Percentiles rank a stretch among this genome's conserved stretches.
Conservation (phyloP, 2,329 filamentous ascomycete genomes). For the Botrytis elliptica region DNA sequence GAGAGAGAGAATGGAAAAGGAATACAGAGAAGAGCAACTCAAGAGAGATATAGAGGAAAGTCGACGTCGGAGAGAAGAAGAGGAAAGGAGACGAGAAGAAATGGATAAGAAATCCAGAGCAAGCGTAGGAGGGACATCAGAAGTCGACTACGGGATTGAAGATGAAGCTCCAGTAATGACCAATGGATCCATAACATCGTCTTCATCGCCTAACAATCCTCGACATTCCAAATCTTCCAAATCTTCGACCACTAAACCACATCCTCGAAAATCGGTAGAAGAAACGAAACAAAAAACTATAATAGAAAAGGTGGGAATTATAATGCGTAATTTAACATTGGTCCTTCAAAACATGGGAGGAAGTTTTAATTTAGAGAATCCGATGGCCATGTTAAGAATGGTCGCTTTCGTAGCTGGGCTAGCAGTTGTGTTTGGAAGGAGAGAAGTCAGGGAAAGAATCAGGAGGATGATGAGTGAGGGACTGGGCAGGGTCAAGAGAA, state of each 20-base stretch:
- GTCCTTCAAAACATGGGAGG: conserved; percentile 52
- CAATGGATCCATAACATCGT: background rate
- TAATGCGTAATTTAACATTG: conserved; percentile 52
- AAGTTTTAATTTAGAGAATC: conserved; percentile 53
- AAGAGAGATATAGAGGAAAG: conserved; percentile 58
- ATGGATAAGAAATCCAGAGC: conserved; percentile 49
- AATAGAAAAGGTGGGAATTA: conserved; percentile 39
- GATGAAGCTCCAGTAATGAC: background rate
- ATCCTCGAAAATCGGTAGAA: conserved; percentile 13
- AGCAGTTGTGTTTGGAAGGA: conserved; percentile 70
- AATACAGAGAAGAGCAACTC: conserved; percentile 56
- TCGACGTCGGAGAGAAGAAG: conserved; percentile 56
- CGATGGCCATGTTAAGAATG: conserved; percentile 57
- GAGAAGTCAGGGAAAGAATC: conserved; percentile 72
- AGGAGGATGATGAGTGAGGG: conserved; percentile 64
- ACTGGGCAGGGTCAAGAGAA: conserved; percentile 52
- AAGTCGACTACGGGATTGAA: conserved; percentile 70
- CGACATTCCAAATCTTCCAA: conserved; percentile 38
- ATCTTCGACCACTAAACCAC: conserved; percentile 29
- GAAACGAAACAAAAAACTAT: conserved; percentile 23
- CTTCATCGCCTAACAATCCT: conserved; percentile 29
- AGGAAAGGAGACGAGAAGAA: conserved; percentile 51
- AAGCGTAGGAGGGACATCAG: conserved; percentile 54
- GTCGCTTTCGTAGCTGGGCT: conserved; percentile 79
- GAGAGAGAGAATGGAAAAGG: conserved; percentile 58